Conservation (phyloP, 176 grass and related monocot species). For the Thinopyrum elongatum region DNA sequence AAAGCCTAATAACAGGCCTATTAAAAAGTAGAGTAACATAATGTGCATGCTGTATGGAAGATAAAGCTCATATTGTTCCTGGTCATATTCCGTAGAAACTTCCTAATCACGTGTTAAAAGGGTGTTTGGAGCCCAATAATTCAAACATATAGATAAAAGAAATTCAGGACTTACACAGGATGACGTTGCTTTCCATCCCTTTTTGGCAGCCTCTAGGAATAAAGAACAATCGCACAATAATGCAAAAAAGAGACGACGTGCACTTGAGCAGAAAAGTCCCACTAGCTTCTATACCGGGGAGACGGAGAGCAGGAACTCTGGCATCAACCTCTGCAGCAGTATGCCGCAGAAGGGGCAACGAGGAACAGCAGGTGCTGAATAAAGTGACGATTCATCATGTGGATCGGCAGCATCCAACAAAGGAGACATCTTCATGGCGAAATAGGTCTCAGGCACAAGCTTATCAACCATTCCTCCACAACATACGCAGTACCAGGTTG, state of each 20-base stretch:
- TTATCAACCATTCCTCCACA: slow-evolving; percentile 49
- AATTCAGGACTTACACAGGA: slow-evolving; percentile 43
- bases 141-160: background rate
- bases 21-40: background rate
- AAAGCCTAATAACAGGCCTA: background rate
- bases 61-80: background rate
- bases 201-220: slow-evolving; percentile 30
- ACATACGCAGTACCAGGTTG: slow-evolving; percentile 60
- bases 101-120: background rate
- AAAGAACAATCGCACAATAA: background rate
- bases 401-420: background rate
- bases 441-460: slow-evolving; percentile 36
- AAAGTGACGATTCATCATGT: slow-evolving; percentile 9
- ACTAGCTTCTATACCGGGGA: slow-evolving; percentile 53
- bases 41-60: background rate
- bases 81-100: background rate
- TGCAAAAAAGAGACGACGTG: background rate
- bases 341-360: slow-evolving; percentile 61
- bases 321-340: slow-evolving; percentile 55
- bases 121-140: background rate
- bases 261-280: background rate
- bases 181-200: slow-evolving; percentile 52
- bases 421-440: slow-evolving; percentile 35
- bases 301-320: slow-evolving; percentile 55
- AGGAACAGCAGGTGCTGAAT: background rate